Base-by-base conservation (phyloP, 2,329 filamentous ascomycete species). In the Exophiala sp. region DNA sequence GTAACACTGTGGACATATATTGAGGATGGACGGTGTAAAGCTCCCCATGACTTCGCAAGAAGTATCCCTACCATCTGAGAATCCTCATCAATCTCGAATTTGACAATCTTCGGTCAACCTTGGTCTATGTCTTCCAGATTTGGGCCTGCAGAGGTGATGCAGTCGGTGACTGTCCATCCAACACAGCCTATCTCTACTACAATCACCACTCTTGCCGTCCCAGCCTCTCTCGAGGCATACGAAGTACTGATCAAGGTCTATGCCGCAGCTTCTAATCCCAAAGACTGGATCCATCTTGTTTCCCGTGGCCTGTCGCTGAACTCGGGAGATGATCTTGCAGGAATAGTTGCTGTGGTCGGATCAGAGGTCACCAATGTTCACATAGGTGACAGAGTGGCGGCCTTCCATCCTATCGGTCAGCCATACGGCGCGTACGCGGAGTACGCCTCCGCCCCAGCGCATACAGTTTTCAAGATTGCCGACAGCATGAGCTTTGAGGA, bases 231-330 rank as follows among this genome's bases (percentile, higher is more conserved):
- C 0, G 46, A 62, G 8, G 54, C 64, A 1, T 66, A 67, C 43
- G 66, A 75, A 44, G 66, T 74, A 6, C 62, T 76, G 6, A 75
- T 74, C 47, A 66, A 67, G 45, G 68, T 76, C 14, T 65, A 71
- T 39, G 71, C 72, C 1, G 69, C 70, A 21, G 73, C 72, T n/a
- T 65, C 71, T 14, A 76, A 75, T 48, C 73, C 77, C 4, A 79
- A 79, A 57, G 77, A 79, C 62, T 79, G 76, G 75, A 36, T 48
- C 1, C 50, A 54, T 34, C 33, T 47, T n/a, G 41, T 45, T 12
- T 40, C 47, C 3, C 50, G 43, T 14, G 35, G 54, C n/a, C 33
- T 14, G 2, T 50, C 46, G 10, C 18, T 59, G 35, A 50, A 57
- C 48, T 50, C 49, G 29, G 55, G 54, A 14, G 54, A 57, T 52